Evolutionary conservation across 2,329 filamentous ascomycete genomes (phyloP).

Genomic region (Colletotrichum tofieldiae): DNA sequence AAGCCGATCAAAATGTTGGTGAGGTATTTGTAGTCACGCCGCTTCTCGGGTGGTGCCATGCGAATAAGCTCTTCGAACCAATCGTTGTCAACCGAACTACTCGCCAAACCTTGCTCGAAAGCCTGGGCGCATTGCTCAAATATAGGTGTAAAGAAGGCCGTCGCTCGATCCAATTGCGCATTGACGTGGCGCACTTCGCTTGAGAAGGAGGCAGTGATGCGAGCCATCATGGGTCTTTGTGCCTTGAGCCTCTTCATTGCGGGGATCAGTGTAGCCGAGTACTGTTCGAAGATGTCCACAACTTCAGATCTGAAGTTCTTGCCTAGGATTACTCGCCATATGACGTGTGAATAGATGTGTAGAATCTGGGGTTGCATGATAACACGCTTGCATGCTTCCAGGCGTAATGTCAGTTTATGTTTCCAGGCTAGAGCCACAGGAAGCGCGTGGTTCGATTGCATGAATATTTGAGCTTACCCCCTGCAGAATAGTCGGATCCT

Average conservation of each 20-base stretch:
- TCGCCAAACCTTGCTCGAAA: constrained; percentile 5
- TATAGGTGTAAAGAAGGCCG: constrained; percentile 22
- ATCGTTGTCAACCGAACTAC: constrained; percentile 10
- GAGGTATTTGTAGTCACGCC: constrained; percentile 33
- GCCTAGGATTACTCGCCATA: constrained; percentile 33
- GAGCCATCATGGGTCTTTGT: constrained; percentile 31
- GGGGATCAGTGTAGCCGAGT: constrained; percentile 34
- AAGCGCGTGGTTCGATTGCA: not conserved
- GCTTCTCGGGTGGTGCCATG: constrained; percentile 29
- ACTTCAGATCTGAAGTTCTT: constrained; percentile 20
- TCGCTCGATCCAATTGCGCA: constrained; percentile 16
- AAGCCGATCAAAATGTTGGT: constrained; percentile 39
- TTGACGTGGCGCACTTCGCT: constrained; percentile 30
- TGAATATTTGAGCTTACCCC: not conserved
- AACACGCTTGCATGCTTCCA: constrained; percentile 5
- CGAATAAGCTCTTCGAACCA: constrained; percentile 33
- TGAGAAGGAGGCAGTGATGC: constrained; percentile 33
- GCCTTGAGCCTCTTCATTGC: constrained; percentile 35
- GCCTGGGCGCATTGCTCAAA: constrained; percentile 17
- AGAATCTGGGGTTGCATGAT: constrained; percentile 39
- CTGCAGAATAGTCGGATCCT: not conserved
- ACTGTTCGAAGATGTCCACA: constrained; percentile 29
- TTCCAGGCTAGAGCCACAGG: too few species aligned
- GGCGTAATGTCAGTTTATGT: not conserved
- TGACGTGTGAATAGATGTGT: constrained; percentile 35